A percentile compares a stretch with the other conserved stretches of the same genome.
Conservation (phyloP, 2,329 filamentous ascomycete species). For the Neopestalotiopsis rosae region DNA sequence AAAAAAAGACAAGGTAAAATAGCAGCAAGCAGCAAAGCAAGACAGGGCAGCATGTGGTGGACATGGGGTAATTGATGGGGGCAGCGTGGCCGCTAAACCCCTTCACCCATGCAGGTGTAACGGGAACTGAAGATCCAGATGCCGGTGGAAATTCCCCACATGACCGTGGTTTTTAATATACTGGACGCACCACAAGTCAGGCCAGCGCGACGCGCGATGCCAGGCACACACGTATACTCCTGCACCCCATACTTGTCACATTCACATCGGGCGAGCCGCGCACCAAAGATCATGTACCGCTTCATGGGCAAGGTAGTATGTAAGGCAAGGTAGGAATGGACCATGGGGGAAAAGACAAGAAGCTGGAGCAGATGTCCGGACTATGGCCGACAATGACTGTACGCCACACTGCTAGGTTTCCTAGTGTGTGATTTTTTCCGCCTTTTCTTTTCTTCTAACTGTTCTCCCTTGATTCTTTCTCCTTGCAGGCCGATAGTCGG, state of each 20-base stretch:
- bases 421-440: neutral
- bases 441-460: neutral
- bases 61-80: neutral
- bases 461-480: neutral
- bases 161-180: conserved; percentile 35
- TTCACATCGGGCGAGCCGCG: conserved; percentile 8
- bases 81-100: neutral
- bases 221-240: conserved; percentile 27
- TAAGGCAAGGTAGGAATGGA: neutral
- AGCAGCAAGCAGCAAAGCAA: neutral
- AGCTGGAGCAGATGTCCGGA: conserved; percentile 17
- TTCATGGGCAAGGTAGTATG: too few species aligned
- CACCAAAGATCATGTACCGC: neutral
- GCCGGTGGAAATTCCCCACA: conserved; percentile 30
- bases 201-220: conserved; percentile 27
- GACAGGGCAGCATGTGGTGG: neutral
- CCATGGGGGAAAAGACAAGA: neutral
- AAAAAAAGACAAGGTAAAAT: conserved; percentile 5
- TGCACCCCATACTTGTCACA: conserved; percentile 23
- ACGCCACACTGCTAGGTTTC: neutral
- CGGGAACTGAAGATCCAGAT: conserved; percentile 29
- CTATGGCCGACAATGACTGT: conserved; percentile 6
- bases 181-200: conserved; percentile 31
- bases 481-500: neutral
- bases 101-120: conserved; percentile 1